These are phyloP conservation scores for Globisporangium cylindrosporum DNA, from an alignment of 352 stramenopile genomes.

Conservation along the genomic window DNA sequence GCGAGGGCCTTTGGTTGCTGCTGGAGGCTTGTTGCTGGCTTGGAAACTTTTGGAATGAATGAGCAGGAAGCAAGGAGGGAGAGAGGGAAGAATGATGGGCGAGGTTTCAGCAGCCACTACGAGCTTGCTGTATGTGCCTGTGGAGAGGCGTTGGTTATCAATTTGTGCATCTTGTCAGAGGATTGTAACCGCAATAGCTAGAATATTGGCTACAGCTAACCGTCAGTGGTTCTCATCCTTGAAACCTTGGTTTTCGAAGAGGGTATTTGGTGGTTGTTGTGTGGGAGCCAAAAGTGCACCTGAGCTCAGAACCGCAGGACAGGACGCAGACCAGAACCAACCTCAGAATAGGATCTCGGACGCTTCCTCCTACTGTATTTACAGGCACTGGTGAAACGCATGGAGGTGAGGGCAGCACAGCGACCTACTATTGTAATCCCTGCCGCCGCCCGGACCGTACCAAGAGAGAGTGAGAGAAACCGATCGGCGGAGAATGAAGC, in stretches of 20 bases:
- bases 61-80: not conserved
- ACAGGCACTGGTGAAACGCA: not conserved
- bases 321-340: not conserved
- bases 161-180: not conserved
- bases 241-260: too few species aligned
- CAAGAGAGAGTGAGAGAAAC: too few species aligned
- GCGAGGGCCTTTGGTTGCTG: not conserved
- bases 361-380: not conserved
- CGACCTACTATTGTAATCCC: too few species aligned
- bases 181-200: not conserved
- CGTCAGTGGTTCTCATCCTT: too few species aligned
- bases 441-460: too few species aligned
- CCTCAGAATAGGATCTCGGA: not conserved
- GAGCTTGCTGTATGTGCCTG: not conserved
- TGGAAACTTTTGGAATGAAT: slow-evolving; percentile 3
- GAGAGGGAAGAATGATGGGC: not conserved
- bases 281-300: too few species aligned
- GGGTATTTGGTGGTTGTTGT: too few species aligned
- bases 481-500: too few species aligned
- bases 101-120: not conserved
- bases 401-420: too few species aligned
- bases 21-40: slow-evolving; percentile 11
- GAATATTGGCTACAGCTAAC: not conserved
- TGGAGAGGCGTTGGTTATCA: not conserved
- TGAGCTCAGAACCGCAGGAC: not conserved